Conservation (phyloP, 1,139 yeast genomes). For the Yamadazyma sp. region DNA sequence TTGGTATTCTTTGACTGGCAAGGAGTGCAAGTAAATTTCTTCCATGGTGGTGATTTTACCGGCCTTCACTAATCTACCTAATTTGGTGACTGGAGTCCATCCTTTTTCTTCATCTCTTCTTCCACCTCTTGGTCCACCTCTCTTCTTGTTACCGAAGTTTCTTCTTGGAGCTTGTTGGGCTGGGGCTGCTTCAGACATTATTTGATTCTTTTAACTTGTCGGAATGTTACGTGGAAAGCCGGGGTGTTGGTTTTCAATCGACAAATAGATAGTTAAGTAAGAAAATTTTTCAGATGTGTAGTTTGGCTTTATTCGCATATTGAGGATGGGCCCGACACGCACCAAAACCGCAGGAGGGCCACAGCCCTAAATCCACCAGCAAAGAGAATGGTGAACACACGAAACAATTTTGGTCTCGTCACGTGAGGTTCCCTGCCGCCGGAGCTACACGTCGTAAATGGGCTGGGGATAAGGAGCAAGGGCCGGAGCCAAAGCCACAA, state of each 20-base stretch:
- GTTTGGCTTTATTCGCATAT: neutral
- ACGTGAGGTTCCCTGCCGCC: no score
- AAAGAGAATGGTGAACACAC: no score
- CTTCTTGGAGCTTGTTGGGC: constrained; percentile 56
- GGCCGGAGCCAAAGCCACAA: no score
- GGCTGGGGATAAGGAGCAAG: no score
- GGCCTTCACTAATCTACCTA: constrained; percentile 99
- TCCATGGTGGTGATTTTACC: constrained; percentile 96
- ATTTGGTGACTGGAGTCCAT: constrained; percentile 99
- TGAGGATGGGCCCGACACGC: neutral
- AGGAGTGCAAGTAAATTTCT: constrained; percentile 98
- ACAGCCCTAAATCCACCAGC: constrained; percentile 8
- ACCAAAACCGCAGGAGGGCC: constrained; percentile 11
- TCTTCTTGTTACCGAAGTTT: constrained; percentile 68
- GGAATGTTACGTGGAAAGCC: constrained; percentile 92
- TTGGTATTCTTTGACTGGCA: constrained; percentile 99
- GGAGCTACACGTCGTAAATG: no score
- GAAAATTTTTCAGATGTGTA: constrained; percentile 9
- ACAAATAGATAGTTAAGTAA: constrained; percentile 28
- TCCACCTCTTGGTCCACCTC: constrained; percentile 55
- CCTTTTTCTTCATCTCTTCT: constrained; percentile 93
- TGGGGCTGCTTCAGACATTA: constrained; percentile 52
- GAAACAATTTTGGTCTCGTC: no score
- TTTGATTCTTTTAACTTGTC: constrained; percentile 38
- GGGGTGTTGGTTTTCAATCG: constrained; percentile 91